Percentiles rank a stretch among this genome's conserved stretches.
phyloP scores from a whole-genome alignment of 2,329 filamentous ascomycete species.

The Penicillium concentricum region DNA sequence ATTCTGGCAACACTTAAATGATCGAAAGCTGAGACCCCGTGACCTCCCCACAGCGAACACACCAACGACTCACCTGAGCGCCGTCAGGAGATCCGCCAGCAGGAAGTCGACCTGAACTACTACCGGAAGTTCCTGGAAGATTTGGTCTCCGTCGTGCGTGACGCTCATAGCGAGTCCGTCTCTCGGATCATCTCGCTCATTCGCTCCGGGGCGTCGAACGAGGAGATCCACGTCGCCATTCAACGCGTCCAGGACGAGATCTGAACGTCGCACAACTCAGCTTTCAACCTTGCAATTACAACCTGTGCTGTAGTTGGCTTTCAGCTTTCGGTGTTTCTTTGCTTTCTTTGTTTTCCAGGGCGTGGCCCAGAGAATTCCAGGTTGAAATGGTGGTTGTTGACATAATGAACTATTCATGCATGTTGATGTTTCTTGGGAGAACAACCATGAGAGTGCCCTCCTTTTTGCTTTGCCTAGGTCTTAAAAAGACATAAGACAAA shows the following conservation, averaged over 20 bases:
- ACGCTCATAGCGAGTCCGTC: constrained; percentile 24
- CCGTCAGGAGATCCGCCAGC: not conserved
- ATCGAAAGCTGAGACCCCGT: not conserved
- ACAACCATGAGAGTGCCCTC: not conserved
- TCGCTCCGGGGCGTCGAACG: constrained; percentile 30
- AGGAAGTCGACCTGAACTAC: constrained; percentile 14
- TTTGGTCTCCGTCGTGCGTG: constrained; percentile 25
- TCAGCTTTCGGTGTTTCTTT: not conserved
- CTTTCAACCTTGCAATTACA: not conserved
- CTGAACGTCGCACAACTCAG: not conserved
- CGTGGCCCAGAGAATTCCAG: not conserved
- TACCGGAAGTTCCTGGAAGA: constrained; percentile 28
- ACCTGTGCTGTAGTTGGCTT: not conserved
- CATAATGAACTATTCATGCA: not conserved
- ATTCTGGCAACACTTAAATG: not conserved
- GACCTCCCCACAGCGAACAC: not conserved
- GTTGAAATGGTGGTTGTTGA: not conserved
- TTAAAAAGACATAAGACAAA: not conserved
- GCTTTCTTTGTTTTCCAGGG: not conserved
- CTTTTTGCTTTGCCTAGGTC: not conserved
- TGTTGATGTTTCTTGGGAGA: not conserved
- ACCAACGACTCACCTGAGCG: not conserved
- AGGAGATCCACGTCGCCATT: constrained; percentile 25
- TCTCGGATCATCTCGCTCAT: constrained; percentile 26
- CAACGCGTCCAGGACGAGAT: constrained; percentile 8